Conservation (phyloP, 1,284 basidiomycete genomes). For the Sphaerobolus stellatus region DNA sequence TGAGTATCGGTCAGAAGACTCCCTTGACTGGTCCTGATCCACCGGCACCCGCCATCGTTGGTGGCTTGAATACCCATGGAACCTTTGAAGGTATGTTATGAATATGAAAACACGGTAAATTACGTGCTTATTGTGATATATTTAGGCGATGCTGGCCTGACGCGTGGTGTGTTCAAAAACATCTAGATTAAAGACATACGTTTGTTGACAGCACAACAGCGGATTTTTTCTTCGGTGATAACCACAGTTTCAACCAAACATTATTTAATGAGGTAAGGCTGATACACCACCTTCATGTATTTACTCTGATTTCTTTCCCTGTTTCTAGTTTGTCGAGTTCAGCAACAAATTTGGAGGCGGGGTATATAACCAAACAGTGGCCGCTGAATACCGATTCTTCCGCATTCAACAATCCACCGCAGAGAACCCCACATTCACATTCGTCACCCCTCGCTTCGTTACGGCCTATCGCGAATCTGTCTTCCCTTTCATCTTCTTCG, state of each 20-base stretch:
- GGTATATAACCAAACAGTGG: not conserved
- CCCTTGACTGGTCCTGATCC: constrained; percentile 3
- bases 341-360: not conserved
- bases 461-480: not conserved
- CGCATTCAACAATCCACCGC: not conserved
- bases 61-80: constrained; percentile 1
- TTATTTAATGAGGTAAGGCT: not conserved
- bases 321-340: not conserved
- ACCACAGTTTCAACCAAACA: not conserved
- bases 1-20: constrained; percentile 2
- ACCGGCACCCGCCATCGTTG: constrained; percentile 1
- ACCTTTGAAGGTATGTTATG: constrained; percentile 4
- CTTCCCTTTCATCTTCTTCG: not conserved
- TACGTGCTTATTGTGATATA: not conserved
- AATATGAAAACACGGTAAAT: too few relatives aligned
- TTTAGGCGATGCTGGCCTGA: constrained; percentile 5
- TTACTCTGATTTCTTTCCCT: not conserved
- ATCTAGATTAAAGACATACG: too few relatives aligned
- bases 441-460: not conserved
- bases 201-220: not conserved
- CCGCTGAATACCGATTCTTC: not conserved
- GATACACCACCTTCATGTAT: not conserved
- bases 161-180: not conserved
- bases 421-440: not conserved
- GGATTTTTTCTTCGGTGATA: not conserved